Base-by-base conservation (phyloP, 2,329 filamentous ascomycete species). In the Diaporthe eres region DNA sequence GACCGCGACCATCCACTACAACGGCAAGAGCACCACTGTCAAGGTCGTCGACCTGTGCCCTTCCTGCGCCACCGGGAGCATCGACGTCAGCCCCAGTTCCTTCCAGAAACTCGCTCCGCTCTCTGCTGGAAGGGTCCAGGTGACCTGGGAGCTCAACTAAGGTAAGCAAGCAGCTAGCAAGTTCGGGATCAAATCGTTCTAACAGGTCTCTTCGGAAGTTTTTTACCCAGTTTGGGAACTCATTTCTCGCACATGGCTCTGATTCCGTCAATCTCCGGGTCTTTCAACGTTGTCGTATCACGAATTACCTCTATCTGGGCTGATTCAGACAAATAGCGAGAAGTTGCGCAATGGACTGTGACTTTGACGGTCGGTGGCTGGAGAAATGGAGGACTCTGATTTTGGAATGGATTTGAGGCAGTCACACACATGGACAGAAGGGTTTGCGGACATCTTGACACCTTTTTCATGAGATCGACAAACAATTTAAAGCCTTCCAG, bases 121-220 rank as follows among this genome's bases (percentile, higher is more conserved):
- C 12, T 9, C 19, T 3, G 28, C 63, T 28, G 63, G 63, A 13
- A 49, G 63, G 47, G n/a, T 68, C 19, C 17, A 49, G 1, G 63
- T 68, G 3, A 34, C 63, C 47, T 68, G 63, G 63, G 28, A 51
- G 44, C 17, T 51, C 19, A 51, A 49, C 31, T 68, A 25, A 68
- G 63, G 44, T 25, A 1, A 8, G n/a, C 39, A 63, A 25, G 34
- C 4, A n/a, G 39, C 5, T 15, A 17, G 28, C 22, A 12, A 3
- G 55, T 34, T 4, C 3, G 13, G 5, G 15, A 31, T 31, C 10
- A 34, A 34, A 10, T 1, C 34, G 34, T 34, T 34, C 55, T 58
- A 37, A 58, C 9, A 13, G 2, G 4, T 39, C 0, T 19, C 57
- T 2, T 15, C 4, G 2, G 19, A 60, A 60, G 34, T 2, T 37